Conservation (phyloP, 2,329 filamentous ascomycete genomes). For the Massarina eburnea region DNA sequence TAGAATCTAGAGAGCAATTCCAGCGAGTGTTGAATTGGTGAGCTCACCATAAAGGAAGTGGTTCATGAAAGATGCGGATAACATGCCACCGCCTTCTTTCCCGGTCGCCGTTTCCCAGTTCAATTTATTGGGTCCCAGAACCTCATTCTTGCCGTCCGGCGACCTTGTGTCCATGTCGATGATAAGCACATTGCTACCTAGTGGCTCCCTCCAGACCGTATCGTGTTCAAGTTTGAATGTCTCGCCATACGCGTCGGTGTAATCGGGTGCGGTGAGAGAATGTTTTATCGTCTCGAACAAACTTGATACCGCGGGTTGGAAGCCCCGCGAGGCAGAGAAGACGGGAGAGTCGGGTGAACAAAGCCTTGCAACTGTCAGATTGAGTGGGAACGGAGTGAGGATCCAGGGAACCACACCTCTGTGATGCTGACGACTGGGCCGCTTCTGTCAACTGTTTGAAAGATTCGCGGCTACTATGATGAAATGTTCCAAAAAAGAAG, state of each 20-base stretch:
- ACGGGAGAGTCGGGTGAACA: neutral
- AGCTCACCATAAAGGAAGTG: constrained; percentile 43
- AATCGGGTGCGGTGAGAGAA: neutral
- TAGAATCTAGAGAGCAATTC: neutral
- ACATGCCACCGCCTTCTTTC: constrained; percentile 24
- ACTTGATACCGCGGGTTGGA: neutral
- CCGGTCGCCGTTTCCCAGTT: constrained; percentile 24
- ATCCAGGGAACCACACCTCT: neutral
- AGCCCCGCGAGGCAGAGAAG: neutral
- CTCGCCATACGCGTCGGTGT: constrained; percentile 2
- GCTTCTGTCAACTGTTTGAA: constrained; percentile 1
- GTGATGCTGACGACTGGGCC: neutral
- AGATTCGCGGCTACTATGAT: neutral
- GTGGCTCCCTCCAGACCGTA: constrained; percentile 23
- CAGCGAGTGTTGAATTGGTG: neutral
- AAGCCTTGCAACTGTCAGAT: neutral
- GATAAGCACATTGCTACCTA: constrained; percentile 31
- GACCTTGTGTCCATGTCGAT: constrained; percentile 35
- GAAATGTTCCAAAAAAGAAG: neutral
- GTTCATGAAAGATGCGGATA: constrained; percentile 45
- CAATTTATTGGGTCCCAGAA: constrained; percentile 23
- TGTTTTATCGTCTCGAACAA: constrained; percentile 2
- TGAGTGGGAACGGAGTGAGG: neutral
- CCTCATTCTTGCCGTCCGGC: constrained; percentile 21
- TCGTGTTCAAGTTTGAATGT: neutral